Base-by-base conservation (phyloP, 2,329 filamentous ascomycete species). In the Cercospora brassicicola region DNA sequence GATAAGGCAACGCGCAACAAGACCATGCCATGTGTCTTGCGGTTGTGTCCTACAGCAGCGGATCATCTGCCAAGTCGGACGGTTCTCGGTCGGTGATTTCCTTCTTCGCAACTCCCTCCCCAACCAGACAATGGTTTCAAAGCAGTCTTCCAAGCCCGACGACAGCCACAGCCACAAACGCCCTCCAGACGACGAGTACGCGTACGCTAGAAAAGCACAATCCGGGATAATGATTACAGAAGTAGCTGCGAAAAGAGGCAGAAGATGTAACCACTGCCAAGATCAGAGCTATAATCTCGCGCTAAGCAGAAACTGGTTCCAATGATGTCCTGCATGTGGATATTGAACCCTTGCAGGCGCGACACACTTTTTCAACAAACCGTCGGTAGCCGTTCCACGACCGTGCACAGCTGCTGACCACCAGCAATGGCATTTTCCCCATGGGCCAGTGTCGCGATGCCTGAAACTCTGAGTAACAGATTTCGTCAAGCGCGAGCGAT, bases 341-440 rank as follows among this genome's bases (percentile, higher is more conserved):
- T 64, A 57, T 56, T 10, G 18, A 57, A 45, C 30, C 51, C 62
- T 45, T 33, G 39, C 39, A 30, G 20, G 48, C 33, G 18, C 8
- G 7, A 48, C 28, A 59, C 28, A 59, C 28, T 53, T 64, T 33
- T 33, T 48, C 48, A 57, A 31, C 59, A 30, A 48, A 48, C 59
- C 64, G 64, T 59, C 53, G 59, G 64, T 66, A 62, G 64, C 64
- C 59, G 59, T 55, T 20, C 11, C n/a, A 57, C 30, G 62, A 28
- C 30, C 59, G 59, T 56, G 56, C 53, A 53, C 36, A 26, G 53
- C 33, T 42, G 28, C 26, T 28, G n/a, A 65, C 59, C 64, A 66
- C 36, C 57, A 45, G 26, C 45, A 51, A 66, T 48, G 45, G 48
- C 39, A 55, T 18, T 33, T 67, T 63, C 65, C 65, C 65, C 65